Evolutionary conservation across 2,329 filamentous ascomycete species (phyloP), one percentile per base, ranked within the genome.

Genomic region (Grosmannia serpens): DNA sequence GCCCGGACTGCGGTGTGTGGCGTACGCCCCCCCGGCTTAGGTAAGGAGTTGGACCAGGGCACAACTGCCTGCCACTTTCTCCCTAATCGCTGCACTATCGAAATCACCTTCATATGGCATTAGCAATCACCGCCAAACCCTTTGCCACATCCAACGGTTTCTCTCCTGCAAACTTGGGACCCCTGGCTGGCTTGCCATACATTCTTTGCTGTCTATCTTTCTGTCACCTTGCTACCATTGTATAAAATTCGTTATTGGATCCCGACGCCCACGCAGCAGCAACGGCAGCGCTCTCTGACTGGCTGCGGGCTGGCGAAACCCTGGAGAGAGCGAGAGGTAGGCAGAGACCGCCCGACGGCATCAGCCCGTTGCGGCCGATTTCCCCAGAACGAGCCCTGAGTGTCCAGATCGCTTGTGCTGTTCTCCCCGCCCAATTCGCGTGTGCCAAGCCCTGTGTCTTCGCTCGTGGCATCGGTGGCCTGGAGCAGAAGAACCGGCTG

Each of bases 21-120:
- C 41, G 20, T 20, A 38, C 35, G 13, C 35, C 35, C 31, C 5
- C 10, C 20, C 20, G 17, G 47, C 47, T 50, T 50, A 50, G 24
- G 15, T 50, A 50, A 50, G 41, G 7, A 44, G 8, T 44, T 50
- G 22, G 24, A 50, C 47, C 47, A 50, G 47, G 47, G 47, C 47
- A 50, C 47, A 31, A n/a, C 20, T 44, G 41, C 7, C 26, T 58
- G 50, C 33, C 51, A 44, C 52, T 52, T 54, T 59, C 58, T 58
- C 52, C n/a, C 57, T 58, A 59, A 57, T 53, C 47, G 33, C 35
- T 55, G 35, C 51, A 56, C 52, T 58, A 55, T 58, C 57, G 47
- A 55, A 59, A 31, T 55, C 53, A 44, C 35, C 49, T 54, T 20
- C 27, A 29, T 29, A 24, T 8, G 53, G 26, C 31, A 59, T 55